phyloP scores from a whole-genome alignment of 2,329 filamentous ascomycete genomes.

The Hortaea sp. region DNA sequence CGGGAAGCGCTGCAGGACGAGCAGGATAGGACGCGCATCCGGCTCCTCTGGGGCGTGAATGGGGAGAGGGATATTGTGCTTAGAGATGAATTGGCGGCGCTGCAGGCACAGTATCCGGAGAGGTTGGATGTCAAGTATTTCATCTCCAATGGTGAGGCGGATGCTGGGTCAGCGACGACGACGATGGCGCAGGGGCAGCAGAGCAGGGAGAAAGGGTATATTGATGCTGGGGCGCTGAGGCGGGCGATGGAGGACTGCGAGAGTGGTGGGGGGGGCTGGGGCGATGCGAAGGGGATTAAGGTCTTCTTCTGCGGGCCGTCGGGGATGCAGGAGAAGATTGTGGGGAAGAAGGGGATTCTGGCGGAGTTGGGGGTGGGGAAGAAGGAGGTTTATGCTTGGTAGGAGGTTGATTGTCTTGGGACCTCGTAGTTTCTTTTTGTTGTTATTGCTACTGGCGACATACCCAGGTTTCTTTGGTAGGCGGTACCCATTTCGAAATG shows the following conservation, averaged over 20 bases:
- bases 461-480: too few species aligned
- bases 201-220: slow-evolving; percentile 43
- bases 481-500: too few species aligned
- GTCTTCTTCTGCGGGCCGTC: slow-evolving; percentile 63
- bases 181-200: slow-evolving; percentile 23
- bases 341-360: slow-evolving; percentile 46
- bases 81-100: slow-evolving; percentile 43
- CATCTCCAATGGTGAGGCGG: slow-evolving; percentile 37
- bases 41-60: slow-evolving; percentile 58
- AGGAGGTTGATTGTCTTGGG: not conserved
- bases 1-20: slow-evolving; percentile 36
- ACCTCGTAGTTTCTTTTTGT: too few species aligned
- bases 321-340: slow-evolving; percentile 51
- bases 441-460: too few species aligned
- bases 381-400: slow-evolving; percentile 11
- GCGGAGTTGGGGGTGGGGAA: slow-evolving; percentile 25
- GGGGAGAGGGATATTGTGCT: slow-evolving; percentile 53
- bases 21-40: slow-evolving; percentile 51
- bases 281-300: slow-evolving; percentile 38
- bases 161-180: slow-evolving; percentile 11
- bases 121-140: slow-evolving; percentile 51
- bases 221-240: slow-evolving; percentile 47
- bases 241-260: slow-evolving; percentile 36
- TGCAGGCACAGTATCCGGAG: slow-evolving; percentile 41
- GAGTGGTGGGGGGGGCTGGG: slow-evolving; percentile 10